A percentile compares a stretch with the other conserved stretches of the same genome.
phyloP scores from a whole-genome alignment of 2,329 filamentous ascomycete species.

The Trichophyton simii region DNA sequence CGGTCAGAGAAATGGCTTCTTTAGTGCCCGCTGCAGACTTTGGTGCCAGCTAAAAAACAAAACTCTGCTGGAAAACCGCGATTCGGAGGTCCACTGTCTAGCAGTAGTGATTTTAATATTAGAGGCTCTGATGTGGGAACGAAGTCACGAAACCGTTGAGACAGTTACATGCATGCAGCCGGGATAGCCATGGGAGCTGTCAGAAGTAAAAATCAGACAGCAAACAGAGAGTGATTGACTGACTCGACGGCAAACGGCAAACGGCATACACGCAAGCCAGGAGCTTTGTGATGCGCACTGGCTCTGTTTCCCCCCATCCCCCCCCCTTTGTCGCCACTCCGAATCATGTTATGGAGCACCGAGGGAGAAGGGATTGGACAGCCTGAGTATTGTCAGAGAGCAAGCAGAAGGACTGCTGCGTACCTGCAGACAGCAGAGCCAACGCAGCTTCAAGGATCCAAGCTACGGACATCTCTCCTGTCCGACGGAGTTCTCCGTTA shows the following conservation, averaged over 20 bases:
- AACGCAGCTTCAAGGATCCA: background rate
- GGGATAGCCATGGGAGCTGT: background rate
- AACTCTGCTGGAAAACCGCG: background rate
- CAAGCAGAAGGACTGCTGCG: background rate
- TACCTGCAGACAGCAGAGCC: background rate
- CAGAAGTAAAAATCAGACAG: background rate
- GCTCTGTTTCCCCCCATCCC: too few species aligned
- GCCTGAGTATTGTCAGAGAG: background rate
- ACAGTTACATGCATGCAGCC: slow-evolving; percentile 1
- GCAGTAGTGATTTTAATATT: background rate
- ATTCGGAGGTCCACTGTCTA: background rate
- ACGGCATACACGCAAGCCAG: too few species aligned
- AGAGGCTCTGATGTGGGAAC: background rate
- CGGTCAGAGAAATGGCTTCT: background rate
- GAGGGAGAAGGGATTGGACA: too few species aligned
- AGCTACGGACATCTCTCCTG: background rate
- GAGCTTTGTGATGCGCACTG: too few species aligned
- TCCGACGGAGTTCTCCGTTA: background rate
- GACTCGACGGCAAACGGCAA: background rate
- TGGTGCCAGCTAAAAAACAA: background rate
- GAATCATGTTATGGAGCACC: too few species aligned
- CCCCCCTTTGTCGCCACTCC: too few species aligned
- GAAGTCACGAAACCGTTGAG: background rate
- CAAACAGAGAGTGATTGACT: background rate
- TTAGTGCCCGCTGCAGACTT: background rate